These are phyloP conservation scores for Ephemerocybe angulata DNA, from an alignment of 768 basidiomycete genomes.

Conservation along the genomic window DNA sequence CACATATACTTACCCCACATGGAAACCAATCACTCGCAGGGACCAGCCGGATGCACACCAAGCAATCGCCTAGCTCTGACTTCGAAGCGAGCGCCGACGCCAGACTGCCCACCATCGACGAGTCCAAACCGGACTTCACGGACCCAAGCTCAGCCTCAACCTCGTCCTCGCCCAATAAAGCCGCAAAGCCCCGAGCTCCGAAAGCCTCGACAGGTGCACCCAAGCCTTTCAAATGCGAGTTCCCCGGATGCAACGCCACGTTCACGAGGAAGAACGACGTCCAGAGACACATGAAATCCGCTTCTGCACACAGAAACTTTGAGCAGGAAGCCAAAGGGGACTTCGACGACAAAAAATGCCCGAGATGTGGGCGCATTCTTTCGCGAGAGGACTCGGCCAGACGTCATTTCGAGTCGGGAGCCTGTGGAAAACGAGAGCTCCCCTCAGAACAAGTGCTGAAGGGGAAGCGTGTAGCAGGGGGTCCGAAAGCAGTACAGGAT, in stretches of 20 bases:
- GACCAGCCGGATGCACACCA: too few relatives aligned
- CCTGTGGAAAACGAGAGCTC: slow-evolving; percentile 23
- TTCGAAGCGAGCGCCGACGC: too few relatives aligned
- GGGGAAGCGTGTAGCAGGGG: not conserved
- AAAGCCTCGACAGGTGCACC: not conserved
- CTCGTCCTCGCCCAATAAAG: not conserved
- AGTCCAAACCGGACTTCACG: too few relatives aligned
- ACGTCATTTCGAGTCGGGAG: slow-evolving; percentile 21
- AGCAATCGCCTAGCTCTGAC: too few relatives aligned
- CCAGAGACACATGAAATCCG: slow-evolving; percentile 11
- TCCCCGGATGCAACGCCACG: slow-evolving; percentile 5
- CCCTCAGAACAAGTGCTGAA: slow-evolving; percentile 2
- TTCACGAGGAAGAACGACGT: slow-evolving; percentile 18
- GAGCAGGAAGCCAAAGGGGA: not conserved
- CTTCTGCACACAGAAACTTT: slow-evolving; percentile 8
- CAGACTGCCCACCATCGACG: too few relatives aligned
- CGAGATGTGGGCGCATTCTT: slow-evolving; percentile 10
- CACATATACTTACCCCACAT: too few relatives aligned
- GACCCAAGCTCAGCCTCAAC: too few relatives aligned
- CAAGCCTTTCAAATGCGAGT: slow-evolving; percentile 1
- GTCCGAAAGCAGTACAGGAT: not conserved
- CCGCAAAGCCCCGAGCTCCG: too few relatives aligned
- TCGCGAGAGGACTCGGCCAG: slow-evolving; percentile 26
- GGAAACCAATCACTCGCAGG: too few relatives aligned
- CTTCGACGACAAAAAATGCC: not conserved